Conservation (phyloP, 371 early-diverging fungal genomes). For the Capillidium rhysosporum region DNA sequence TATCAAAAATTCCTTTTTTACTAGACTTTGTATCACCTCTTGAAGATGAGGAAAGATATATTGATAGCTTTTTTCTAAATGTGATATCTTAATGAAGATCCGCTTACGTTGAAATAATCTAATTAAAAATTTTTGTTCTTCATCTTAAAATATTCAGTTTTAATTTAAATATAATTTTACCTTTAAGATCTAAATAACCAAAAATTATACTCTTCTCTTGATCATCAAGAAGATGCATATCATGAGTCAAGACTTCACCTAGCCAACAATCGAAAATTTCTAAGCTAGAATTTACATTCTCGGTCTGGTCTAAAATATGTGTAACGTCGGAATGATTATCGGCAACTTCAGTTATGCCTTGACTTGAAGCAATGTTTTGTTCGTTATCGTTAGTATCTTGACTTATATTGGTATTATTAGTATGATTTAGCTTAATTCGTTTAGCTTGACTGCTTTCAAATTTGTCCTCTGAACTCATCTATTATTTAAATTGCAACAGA, state of each 20-base stretch:
- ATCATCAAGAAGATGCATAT: neutral
- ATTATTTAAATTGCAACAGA: too few relatives aligned
- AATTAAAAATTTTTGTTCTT: neutral
- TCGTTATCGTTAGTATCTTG: too few relatives aligned
- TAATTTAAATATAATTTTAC: neutral
- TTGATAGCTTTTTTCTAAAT: neutral
- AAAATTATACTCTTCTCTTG: neutral
- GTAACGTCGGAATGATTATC: too few relatives aligned
- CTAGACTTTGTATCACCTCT: neutral
- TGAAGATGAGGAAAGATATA: neutral
- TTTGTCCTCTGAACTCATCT: too few relatives aligned
- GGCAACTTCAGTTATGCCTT: too few relatives aligned
- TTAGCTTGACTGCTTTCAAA: too few relatives aligned
- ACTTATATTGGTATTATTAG: too few relatives aligned
- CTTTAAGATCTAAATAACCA: neutral
- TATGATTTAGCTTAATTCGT: too few relatives aligned
- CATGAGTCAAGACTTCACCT: neutral
- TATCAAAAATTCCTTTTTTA: neutral
- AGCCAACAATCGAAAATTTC: slow-evolving; percentile 5
- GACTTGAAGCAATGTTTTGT: too few relatives aligned
- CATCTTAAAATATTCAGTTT: neutral
- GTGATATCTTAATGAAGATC: neutral
- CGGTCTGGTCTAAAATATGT: too few relatives aligned
- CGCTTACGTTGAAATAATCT: slow-evolving; percentile 2
- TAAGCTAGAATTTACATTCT: neutral